Evolutionary conservation across 768 basidiomycete genomes (phyloP).

Genomic region (Pleurotus giganteus): DNA sequence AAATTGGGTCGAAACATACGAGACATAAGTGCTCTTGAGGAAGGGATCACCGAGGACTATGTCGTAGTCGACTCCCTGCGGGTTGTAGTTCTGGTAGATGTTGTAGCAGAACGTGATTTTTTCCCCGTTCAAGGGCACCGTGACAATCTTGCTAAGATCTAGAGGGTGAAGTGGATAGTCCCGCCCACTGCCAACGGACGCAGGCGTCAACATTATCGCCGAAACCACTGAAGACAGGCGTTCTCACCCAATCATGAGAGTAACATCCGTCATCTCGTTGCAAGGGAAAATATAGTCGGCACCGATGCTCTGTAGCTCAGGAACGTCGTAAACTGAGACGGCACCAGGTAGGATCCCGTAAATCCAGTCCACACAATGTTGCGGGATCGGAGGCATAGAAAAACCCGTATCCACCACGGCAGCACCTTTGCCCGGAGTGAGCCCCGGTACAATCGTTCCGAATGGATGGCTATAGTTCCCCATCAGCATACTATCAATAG

Average conservation of each 20-base stretch:
- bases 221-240: too few relatives aligned
- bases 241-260: not conserved
- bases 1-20: not conserved
- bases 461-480: not conserved
- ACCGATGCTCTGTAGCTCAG: not conserved
- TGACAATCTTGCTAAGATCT: not conserved
- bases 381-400: not conserved
- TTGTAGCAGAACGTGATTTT: not conserved
- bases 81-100: not conserved
- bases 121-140: not conserved
- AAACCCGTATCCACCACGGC: not conserved
- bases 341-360: not conserved
- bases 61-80: not conserved
- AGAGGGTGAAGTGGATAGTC: not conserved
- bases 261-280: not conserved
- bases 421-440: not conserved
- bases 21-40: not conserved
- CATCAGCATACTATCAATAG: not conserved
- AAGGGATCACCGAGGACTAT: not conserved
- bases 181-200: not conserved
- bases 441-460: not conserved
- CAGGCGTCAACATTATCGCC: not conserved
- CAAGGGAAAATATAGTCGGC: not conserved
- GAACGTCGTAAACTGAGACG: not conserved
- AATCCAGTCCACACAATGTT: not conserved